Evolutionary conservation across 106 monocot species (phyloP).

Genomic region (Dactylorhiza incarnata): DNA sequence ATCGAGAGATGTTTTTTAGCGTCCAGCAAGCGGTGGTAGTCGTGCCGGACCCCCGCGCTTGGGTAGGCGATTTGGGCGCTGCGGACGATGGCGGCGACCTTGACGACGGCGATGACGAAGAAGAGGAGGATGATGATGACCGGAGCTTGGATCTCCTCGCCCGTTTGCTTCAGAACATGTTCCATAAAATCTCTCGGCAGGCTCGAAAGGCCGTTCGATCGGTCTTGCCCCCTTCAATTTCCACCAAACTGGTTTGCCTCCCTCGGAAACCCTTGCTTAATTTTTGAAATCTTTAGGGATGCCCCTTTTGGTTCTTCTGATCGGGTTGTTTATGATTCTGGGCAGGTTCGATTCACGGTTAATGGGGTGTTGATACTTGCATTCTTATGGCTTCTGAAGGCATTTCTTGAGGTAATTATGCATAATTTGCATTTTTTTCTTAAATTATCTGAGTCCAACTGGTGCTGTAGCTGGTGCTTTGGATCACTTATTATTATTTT

Average conservation of each 20-base stretch:
- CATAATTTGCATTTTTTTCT: neutral
- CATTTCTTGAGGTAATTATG: slow-evolving; percentile 78
- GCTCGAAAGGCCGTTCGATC: slow-evolving; percentile 67
- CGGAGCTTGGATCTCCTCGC: slow-evolving; percentile 84
- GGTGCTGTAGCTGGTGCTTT: neutral
- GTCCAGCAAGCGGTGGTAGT: slow-evolving; percentile 46
- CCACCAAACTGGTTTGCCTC: slow-evolving; percentile 62
- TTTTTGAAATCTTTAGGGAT: neutral
- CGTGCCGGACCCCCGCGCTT: slow-evolving; percentile 46
- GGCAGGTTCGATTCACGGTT: slow-evolving; percentile 80
- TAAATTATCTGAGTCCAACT: neutral
- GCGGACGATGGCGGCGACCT: slow-evolving; percentile 6
- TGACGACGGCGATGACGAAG: slow-evolving; percentile 47
- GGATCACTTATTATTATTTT: neutral
- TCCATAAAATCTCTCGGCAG: slow-evolving; percentile 62
- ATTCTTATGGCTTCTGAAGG: slow-evolving; percentile 86
- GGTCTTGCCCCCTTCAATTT: slow-evolving; percentile 67
- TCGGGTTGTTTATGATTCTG: neutral
- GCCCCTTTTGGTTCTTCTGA: neutral
- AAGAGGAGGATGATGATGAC: slow-evolving; percentile 71
- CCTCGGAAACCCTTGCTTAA: neutral
- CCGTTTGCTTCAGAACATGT: slow-evolving; percentile 55
- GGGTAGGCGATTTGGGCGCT: slow-evolving; percentile 27
- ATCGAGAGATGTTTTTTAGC: neutral
- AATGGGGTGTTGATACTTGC: slow-evolving; percentile 79